phyloP scores from a whole-genome alignment of 495 filamentous ascomycete species.

The Aspergillus conjunctus region DNA sequence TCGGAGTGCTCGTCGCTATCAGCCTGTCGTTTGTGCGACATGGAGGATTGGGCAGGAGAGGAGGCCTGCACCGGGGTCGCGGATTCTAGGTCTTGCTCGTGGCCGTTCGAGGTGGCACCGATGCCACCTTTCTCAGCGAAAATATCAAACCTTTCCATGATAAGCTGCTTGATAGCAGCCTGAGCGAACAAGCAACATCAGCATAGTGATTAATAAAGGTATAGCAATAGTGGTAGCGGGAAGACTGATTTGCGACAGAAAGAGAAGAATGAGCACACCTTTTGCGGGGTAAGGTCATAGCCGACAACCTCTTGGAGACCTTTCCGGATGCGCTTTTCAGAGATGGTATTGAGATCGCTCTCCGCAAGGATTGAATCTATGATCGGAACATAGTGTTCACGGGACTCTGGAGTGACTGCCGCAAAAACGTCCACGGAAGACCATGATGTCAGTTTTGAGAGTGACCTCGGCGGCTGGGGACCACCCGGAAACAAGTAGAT shows the following conservation, averaged over 20 bases:
- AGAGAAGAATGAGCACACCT: constrained; percentile 58
- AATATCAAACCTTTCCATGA: constrained; percentile 88
- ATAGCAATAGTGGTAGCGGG: not conserved
- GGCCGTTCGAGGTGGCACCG: constrained; percentile 48
- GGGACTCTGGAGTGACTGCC: constrained; percentile 67
- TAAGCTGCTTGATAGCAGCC: constrained; percentile 79
- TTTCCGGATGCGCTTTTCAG: constrained; percentile 88
- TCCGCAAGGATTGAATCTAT: constrained; percentile 87
- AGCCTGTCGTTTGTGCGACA: constrained; percentile 58
- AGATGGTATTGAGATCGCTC: constrained; percentile 86
- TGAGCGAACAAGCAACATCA: constrained; percentile 36
- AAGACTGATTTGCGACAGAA: constrained; percentile 15
- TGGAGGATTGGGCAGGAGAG: constrained; percentile 54
- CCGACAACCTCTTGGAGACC: constrained; percentile 74
- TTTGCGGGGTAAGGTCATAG: constrained; percentile 83
- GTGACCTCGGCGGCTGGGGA: constrained; percentile 23
- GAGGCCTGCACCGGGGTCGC: constrained; percentile 43
- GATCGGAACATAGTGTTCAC: constrained; percentile 72
- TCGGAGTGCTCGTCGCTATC: constrained; percentile 54
- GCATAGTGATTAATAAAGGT: constrained; percentile 3
- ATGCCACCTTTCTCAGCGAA: constrained; percentile 55
- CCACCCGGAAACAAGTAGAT: constrained; percentile 15
- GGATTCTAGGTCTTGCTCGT: constrained; percentile 29
- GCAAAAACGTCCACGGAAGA: constrained; percentile 18
- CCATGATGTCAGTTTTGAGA: constrained; percentile 31